Evolutionary conservation across 768 basidiomycete genomes (phyloP), one percentile per base, ranked within the genome.

Genomic region (Coprinopsis strossmayeri): DNA sequence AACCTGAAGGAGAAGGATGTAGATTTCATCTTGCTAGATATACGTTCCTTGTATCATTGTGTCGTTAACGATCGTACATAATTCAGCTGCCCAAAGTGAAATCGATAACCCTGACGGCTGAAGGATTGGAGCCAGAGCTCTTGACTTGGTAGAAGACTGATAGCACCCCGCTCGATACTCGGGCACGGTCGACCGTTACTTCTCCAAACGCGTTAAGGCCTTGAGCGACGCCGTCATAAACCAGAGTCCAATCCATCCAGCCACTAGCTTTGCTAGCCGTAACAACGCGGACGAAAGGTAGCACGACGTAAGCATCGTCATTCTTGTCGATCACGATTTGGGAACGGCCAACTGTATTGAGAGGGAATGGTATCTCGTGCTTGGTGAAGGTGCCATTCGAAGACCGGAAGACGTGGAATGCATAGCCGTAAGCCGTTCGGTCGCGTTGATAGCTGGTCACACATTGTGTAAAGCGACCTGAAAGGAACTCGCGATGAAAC

Each of bases 201-300:
- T 73, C 72, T n/a, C 68, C 72, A 56, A 73, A 75, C 1, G 62
- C 73, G 48, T 69, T 65, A 38, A 75, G 56, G 2, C 71, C 71
- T 3, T 56, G 50, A 0, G 68, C 62, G 13, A 61, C 59, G 9
- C 73, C 72, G 53, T 75, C 68, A 52, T 68, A 75, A 0, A 58
- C 70, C 52, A 72, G 49, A 1, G 71, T 69, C 73, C 73, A 73
- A 46, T 75, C 72, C 1, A 69, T 70, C 67, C 69, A 75, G 5
- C 70, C 69, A 1, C 68, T 65, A 0, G 67, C 53, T 48, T 71
- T 72, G 61, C 68, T 72, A 5, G 73, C 72, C 1, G 72, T 70
- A 11, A 68, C 71, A 39, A 75, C 61, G 5, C 69, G 64, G 3
- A 72, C 60, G 51, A 59, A 73, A 2, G 73, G 73, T 26, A 73